A percentile compares a stretch with the other conserved stretches of the same genome.
Evolutionary conservation across 1,139 yeast species (phyloP).

Genomic region (Diutina catenulata): DNA sequence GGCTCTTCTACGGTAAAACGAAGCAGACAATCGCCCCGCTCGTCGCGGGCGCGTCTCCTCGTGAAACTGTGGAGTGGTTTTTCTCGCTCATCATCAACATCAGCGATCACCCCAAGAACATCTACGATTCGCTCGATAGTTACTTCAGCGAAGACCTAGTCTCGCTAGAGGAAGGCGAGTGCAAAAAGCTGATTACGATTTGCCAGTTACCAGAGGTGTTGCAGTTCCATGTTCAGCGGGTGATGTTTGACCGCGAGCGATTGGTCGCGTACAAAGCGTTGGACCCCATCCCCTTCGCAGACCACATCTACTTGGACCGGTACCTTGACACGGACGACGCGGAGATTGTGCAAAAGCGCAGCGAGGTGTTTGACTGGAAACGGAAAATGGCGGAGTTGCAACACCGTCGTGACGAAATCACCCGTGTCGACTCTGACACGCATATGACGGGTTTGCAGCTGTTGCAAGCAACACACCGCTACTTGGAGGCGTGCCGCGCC

Average conservation of each 20-base stretch:
- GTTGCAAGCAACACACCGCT: constrained; percentile 42
- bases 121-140: constrained; percentile 82
- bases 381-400: constrained; percentile 35
- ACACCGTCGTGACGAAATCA: constrained; percentile 27
- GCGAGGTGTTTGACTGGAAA: constrained; percentile 58
- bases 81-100: constrained; percentile 74
- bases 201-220: constrained; percentile 65
- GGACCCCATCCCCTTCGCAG: constrained; percentile 73
- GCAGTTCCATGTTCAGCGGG: constrained; percentile 90
- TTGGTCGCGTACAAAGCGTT: constrained; percentile 71
- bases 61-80: constrained; percentile 68
- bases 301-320: constrained; percentile 72
- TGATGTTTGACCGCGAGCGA: constrained; percentile 68
- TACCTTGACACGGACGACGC: constrained; percentile 66
- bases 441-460: constrained; percentile 38
- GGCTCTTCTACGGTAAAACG: constrained; percentile 63
- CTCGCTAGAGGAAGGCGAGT: constrained; percentile 60
- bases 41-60: constrained; percentile 21
- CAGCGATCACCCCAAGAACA: constrained; percentile 76
- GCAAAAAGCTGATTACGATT: constrained; percentile 62
- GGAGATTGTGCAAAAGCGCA: constrained; percentile 38
- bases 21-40: constrained; percentile 32
- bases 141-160: constrained; percentile 70
- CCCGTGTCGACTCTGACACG: constrained; percentile 32
- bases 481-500: constrained; percentile 25